Percentiles rank a stretch among this genome's conserved stretches.
phyloP scores from a whole-genome alignment of 495 filamentous ascomycete genomes.

The Penicillium paxilli region DNA sequence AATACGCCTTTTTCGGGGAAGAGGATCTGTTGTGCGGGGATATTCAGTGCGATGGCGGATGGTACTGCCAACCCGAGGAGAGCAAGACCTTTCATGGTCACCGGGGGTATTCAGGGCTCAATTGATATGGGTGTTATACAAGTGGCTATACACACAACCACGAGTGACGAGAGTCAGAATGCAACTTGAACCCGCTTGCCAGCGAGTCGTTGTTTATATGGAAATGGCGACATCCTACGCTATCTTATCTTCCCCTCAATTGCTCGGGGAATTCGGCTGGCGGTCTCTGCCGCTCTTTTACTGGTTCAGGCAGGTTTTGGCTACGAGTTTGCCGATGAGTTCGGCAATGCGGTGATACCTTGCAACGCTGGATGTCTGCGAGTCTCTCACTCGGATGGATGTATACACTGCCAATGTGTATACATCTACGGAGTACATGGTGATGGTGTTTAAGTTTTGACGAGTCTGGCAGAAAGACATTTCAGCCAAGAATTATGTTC shows the following conservation, averaged over 20 bases:
- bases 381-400: background rate
- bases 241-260: conserved; percentile 16
- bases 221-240: conserved; percentile 6
- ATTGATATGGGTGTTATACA: background rate
- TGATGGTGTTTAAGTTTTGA: background rate
- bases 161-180: too few relatives aligned
- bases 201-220: background rate
- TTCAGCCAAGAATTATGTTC: conserved; percentile 3
- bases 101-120: background rate
- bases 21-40: conserved; percentile 22
- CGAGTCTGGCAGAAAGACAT: background rate
- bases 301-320: conserved; percentile 9
- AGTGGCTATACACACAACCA: background rate
- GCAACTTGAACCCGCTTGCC: background rate
- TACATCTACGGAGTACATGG: background rate
- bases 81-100: conserved; percentile 16
- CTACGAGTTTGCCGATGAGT: conserved; percentile 11
- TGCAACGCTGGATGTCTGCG: background rate
- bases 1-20: conserved; percentile 7
- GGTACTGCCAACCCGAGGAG: conserved; percentile 24
- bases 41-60: conserved; percentile 23
- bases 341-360: conserved; percentile 12
- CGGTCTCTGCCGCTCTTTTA: conserved; percentile 12
- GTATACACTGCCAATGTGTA: background rate
- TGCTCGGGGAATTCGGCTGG: conserved; percentile 4